Percentiles rank a stretch among this genome's conserved stretches.
phyloP scores from a whole-genome alignment of 176 grass and related monocot species.

The Hordeum vulgare region DNA sequence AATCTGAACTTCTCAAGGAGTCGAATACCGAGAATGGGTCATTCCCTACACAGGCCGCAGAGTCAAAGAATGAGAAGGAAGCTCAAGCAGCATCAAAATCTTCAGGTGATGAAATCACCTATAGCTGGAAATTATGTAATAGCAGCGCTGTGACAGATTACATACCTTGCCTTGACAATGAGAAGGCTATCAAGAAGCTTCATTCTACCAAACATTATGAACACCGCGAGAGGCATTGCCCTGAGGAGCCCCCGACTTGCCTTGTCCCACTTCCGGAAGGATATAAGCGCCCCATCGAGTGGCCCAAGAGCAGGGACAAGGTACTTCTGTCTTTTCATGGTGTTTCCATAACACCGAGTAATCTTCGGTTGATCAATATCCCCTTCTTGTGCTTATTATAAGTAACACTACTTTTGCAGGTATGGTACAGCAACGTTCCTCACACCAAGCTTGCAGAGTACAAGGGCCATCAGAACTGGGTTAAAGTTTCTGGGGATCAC shows the following conservation, averaged over 20 bases:
- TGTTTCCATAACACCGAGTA: constrained; percentile 1
- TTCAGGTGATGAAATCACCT: constrained; percentile 28
- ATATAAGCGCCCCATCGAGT: constrained; percentile 63
- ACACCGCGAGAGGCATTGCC: constrained; percentile 97
- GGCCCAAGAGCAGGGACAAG: constrained; percentile 90
- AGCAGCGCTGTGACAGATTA: constrained; percentile 57
- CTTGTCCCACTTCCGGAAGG: constrained; percentile 80
- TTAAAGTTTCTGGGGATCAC: constrained; percentile 92
- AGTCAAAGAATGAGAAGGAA: constrained; percentile 87
- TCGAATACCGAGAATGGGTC: constrained; percentile 61
- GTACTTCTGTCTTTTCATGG: constrained; percentile 39
- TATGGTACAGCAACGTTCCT: constrained; percentile 92
- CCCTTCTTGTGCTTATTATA: constrained; percentile 4
- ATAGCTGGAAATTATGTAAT: constrained; percentile 88
- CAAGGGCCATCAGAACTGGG: constrained; percentile 99
- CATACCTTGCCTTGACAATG: constrained; percentile 97
- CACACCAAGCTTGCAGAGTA: constrained; percentile 80
- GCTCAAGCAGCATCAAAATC: constrained; percentile 40
- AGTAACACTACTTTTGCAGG: constrained; percentile 35
- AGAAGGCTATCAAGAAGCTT: constrained; percentile 88
- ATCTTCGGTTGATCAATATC: not conserved
- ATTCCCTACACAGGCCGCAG: constrained; percentile 71
- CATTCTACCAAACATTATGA: constrained; percentile 82
- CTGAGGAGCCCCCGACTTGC: constrained; percentile 74
- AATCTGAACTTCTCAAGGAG: constrained; percentile 90